A percentile compares a stretch with the other conserved stretches of the same genome.
These are phyloP conservation scores for Globisporangium ultimum DNA, from an alignment of 352 stramenopile species.

Conservation along the genomic window DNA sequence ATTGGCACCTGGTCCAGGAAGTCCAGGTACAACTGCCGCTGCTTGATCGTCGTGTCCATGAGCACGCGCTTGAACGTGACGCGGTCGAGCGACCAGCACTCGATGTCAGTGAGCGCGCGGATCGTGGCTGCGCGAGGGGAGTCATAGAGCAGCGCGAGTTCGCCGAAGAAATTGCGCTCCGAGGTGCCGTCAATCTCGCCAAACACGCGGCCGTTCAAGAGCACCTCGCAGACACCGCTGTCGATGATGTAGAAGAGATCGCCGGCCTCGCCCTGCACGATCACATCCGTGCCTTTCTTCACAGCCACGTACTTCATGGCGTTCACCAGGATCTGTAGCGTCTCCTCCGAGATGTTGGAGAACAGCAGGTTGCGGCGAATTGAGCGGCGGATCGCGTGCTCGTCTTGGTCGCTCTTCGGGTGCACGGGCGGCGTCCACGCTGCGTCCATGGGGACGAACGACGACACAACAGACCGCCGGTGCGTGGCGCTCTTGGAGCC, in stretches of 20 bases:
- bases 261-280: conserved; percentile 72
- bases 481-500: conserved; percentile 30
- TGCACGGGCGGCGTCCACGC: conserved; percentile 53
- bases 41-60: conserved; percentile 67
- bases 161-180: conserved; percentile 83
- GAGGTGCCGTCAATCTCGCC: conserved; percentile 57
- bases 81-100: conserved; percentile 88
- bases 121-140: conserved; percentile 87
- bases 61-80: conserved; percentile 69
- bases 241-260: conserved; percentile 92
- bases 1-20: conserved; percentile 71
- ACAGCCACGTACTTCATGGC: conserved; percentile 68
- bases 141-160: conserved; percentile 94
- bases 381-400: conserved; percentile 47
- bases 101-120: conserved; percentile 49
- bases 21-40: conserved; percentile 51
- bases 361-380: conserved; percentile 68
- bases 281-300: conserved; percentile 41
- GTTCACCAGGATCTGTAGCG: conserved; percentile 58
- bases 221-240: conserved; percentile 76
- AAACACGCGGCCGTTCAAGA: conserved; percentile 55
- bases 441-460: conserved; percentile 39
- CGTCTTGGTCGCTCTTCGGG: conserved; percentile 48
- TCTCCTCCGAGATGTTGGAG: conserved; percentile 61
- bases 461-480: conserved; percentile 57